phyloP scores from a whole-genome alignment of 1,284 basidiomycete species.

The Crucibulum parvulum region DNA sequence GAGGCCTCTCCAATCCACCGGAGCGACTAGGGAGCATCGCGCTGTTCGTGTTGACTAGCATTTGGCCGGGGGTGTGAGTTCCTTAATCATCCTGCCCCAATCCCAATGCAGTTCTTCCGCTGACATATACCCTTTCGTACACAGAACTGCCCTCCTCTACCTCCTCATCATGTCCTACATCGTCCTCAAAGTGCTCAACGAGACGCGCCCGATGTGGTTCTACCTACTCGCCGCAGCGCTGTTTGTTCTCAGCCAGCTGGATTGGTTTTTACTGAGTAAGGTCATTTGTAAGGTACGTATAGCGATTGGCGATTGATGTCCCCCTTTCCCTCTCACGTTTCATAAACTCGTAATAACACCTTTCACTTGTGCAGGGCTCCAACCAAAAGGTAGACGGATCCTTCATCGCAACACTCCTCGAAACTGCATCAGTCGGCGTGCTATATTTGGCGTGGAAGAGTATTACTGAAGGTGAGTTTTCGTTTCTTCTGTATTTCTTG shows the following conservation, averaged over 20 bases:
- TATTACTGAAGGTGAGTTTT: constrained; percentile 79
- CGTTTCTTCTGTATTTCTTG: too few species aligned
- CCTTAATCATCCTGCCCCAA: too few species aligned
- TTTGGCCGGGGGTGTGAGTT: constrained; percentile 85
- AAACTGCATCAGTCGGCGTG: constrained; percentile 73
- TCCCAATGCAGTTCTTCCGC: neutral
- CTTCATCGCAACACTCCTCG: constrained; percentile 81
- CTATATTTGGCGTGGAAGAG: constrained; percentile 83
- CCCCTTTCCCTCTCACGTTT: too few species aligned
- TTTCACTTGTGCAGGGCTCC: too few species aligned
- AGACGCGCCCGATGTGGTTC: constrained; percentile 75
- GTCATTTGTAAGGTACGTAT: constrained; percentile 79
- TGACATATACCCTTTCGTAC: neutral
- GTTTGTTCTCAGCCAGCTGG: constrained; percentile 79
- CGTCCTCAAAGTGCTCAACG: constrained; percentile 72
- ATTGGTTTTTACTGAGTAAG: constrained; percentile 78
- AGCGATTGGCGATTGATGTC: too few species aligned
- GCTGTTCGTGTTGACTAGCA: constrained; percentile 80
- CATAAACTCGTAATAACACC: too few species aligned
- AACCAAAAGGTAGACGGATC: constrained; percentile 77
- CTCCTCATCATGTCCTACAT: constrained; percentile 79
- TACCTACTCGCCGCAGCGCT: constrained; percentile 70
- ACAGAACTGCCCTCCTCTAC: constrained; percentile 76
- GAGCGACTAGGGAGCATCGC: constrained; percentile 64
- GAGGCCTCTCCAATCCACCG: constrained; percentile 61